Percentiles rank a stretch among this genome's conserved stretches.
These are phyloP conservation scores for Lumnitzera racemosa DNA, from an alignment of 345 rosid species.

Conservation along the genomic window DNA sequence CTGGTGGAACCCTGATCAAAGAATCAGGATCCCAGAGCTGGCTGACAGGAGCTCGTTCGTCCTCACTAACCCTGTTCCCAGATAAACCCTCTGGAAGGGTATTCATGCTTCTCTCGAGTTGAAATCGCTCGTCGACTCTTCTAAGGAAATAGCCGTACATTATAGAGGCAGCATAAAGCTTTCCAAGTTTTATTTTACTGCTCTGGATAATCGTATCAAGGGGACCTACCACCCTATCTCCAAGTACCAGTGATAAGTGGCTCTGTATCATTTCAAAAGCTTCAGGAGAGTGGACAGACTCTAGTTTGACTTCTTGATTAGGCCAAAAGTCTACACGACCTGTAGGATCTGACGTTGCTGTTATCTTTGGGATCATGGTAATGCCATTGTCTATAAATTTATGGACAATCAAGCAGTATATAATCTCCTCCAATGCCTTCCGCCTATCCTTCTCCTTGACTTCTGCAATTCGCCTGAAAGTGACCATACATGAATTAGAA, in stretches of 20 bases:
- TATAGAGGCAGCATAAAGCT: conserved; percentile 82
- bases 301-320: conserved; percentile 77
- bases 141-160: conserved; percentile 90
- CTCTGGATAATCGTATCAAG: conserved; percentile 61
- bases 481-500: background rate
- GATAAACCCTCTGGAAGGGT: conserved; percentile 58
- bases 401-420: conserved; percentile 78
- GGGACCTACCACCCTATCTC: conserved; percentile 70
- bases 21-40: conserved; percentile 75
- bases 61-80: conserved; percentile 27
- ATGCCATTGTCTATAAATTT: conserved; percentile 57
- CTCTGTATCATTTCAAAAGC: conserved; percentile 92
- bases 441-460: conserved; percentile 69
- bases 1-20: conserved; percentile 46
- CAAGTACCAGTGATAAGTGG: conserved; percentile 71
- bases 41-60: conserved; percentile 37
- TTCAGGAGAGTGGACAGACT: conserved; percentile 83
- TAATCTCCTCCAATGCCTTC: conserved; percentile 64
- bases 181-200: conserved; percentile 85
- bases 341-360: conserved; percentile 56
- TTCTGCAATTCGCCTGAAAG: conserved; percentile 76
- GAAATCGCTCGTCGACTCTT: conserved; percentile 85
- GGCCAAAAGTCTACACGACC: conserved; percentile 93
- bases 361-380: conserved; percentile 70
- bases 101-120: conserved; percentile 81